Evolutionary conservation across 1,284 basidiomycete genomes (phyloP).

Genomic region (Stereum hirsutum): DNA sequence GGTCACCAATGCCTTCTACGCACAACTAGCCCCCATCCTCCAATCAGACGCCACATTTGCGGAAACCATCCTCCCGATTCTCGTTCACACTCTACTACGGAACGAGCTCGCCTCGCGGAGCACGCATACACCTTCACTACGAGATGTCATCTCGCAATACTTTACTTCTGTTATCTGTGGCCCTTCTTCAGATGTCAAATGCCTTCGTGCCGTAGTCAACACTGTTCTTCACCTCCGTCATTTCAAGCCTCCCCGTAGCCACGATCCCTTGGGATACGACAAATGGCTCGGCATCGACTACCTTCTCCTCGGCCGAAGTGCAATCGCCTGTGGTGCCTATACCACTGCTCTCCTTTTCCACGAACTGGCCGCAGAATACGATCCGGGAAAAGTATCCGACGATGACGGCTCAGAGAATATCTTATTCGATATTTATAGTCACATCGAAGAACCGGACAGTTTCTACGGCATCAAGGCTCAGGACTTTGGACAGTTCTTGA

Average conservation of each 20-base stretch:
- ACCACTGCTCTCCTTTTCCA: slow-evolving; percentile 87
- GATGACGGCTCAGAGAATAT: slow-evolving; percentile 42
- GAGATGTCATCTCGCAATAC: slow-evolving; percentile 46
- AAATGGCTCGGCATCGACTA: slow-evolving; percentile 82
- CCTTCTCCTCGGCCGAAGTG: slow-evolving; percentile 62
- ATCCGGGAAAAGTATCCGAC: slow-evolving; percentile 13
- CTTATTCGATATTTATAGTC: slow-evolving; percentile 87
- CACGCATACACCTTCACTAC: slow-evolving; percentile 13
- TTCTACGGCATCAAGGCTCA: slow-evolving; percentile 89
- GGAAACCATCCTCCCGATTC: slow-evolving; percentile 58
- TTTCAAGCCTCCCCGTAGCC: slow-evolving; percentile 35
- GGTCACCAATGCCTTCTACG: slow-evolving; percentile 52
- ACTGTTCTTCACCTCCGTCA: slow-evolving; percentile 77
- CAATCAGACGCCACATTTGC: slow-evolving; percentile 49
- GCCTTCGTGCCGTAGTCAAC: slow-evolving; percentile 63
- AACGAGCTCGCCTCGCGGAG: slow-evolving; percentile 7
- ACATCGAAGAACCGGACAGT: slow-evolving; percentile 95
- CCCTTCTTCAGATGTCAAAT: slow-evolving; percentile 30
- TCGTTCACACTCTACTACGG: slow-evolving; percentile 65
- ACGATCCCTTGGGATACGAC: slow-evolving; percentile 60
- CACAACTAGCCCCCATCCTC: slow-evolving; percentile 55
- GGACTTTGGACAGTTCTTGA: slow-evolving; percentile 70
- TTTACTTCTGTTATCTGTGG: slow-evolving; percentile 51
- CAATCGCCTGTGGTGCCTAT: slow-evolving; percentile 75
- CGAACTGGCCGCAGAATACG: slow-evolving; percentile 64